Evolutionary conservation across 2,329 filamentous ascomycete species (phyloP).

Genomic region (Fusarium lateritium): DNA sequence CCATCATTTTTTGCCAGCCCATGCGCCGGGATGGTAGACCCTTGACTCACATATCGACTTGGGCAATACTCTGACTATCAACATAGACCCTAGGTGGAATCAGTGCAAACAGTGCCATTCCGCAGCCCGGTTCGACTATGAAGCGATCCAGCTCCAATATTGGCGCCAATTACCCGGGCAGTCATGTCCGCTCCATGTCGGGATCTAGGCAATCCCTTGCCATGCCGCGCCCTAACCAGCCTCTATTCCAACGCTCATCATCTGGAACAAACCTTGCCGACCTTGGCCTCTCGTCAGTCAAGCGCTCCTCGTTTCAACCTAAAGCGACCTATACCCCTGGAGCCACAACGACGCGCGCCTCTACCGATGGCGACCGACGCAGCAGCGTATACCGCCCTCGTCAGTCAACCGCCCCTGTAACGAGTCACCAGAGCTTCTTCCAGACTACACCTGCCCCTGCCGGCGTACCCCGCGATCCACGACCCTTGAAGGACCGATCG

Average conservation of each 20-base stretch:
- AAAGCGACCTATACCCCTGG: slow-evolving; percentile 77
- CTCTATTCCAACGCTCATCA: slow-evolving; percentile 87
- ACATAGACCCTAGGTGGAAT: slow-evolving; percentile 86
- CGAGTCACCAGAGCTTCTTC: slow-evolving; percentile 93
- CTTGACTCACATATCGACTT: neutral
- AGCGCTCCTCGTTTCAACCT: slow-evolving; percentile 83
- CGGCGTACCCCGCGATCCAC: slow-evolving; percentile 87
- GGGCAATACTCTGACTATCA: slow-evolving; percentile 36
- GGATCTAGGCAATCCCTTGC: slow-evolving; percentile 89
- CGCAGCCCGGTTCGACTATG: slow-evolving; percentile 92
- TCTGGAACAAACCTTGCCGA: slow-evolving; percentile 86
- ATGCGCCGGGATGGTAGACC: slow-evolving; percentile 21
- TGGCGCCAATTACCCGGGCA: slow-evolving; percentile 73
- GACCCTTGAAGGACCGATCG: slow-evolving; percentile 84
- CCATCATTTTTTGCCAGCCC: slow-evolving; percentile 35
- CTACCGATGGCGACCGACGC: slow-evolving; percentile 70
- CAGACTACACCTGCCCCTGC: slow-evolving; percentile 86
- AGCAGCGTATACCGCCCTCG: slow-evolving; percentile 86
- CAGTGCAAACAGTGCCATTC: slow-evolving; percentile 86
- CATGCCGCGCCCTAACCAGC: slow-evolving; percentile 85
- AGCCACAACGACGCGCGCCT: slow-evolving; percentile 56
- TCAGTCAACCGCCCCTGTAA: slow-evolving; percentile 77
- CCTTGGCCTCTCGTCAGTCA: slow-evolving; percentile 84
- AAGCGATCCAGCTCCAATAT: slow-evolving; percentile 90
- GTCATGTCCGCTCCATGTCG: slow-evolving; percentile 86